Percentiles rank a stretch among this genome's conserved stretches.
Evolutionary conservation across 805 yeast genomes (phyloP).

Genomic region (Priceomyces melissophilus): DNA sequence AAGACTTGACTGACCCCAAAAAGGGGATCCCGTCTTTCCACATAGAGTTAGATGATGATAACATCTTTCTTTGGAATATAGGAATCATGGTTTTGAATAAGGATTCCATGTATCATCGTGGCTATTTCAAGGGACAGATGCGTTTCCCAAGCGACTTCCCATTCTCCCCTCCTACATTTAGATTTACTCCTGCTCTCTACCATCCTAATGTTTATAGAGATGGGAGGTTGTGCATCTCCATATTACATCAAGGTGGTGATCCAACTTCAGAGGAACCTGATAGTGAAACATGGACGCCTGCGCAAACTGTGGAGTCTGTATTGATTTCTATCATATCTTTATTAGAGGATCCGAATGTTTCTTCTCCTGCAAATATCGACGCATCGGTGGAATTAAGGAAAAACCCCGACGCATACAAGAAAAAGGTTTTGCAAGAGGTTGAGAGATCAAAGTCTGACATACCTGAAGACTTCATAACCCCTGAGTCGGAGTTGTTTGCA

Average conservation of each 20-base stretch:
- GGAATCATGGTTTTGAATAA: constrained; percentile 90
- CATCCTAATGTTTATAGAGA: constrained; percentile 95
- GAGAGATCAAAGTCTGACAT: constrained; percentile 80
- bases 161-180: constrained; percentile 85
- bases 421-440: constrained; percentile 75
- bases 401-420: constrained; percentile 70
- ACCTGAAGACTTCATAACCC: constrained; percentile 83
- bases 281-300: constrained; percentile 91
- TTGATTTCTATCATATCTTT: constrained; percentile 86
- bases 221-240: constrained; percentile 90
- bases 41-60: constrained; percentile 58
- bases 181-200: constrained; percentile 89
- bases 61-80: constrained; percentile 68
- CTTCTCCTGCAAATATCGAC: constrained; percentile 94
- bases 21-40: constrained; percentile 62
- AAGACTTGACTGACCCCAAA: constrained; percentile 90
- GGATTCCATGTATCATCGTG: constrained; percentile 90
- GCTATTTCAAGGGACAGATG: constrained; percentile 93
- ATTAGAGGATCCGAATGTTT: constrained; percentile 89
- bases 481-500: constrained; percentile 55
- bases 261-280: constrained; percentile 88
- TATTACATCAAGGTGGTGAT: constrained; percentile 88
- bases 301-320: constrained; percentile 88
- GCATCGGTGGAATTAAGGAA: constrained; percentile 91
- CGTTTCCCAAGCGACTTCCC: constrained; percentile 90